Base-by-base conservation (phyloP, 78 protist genomes). In the Dictyostelium citrinum region DNA sequence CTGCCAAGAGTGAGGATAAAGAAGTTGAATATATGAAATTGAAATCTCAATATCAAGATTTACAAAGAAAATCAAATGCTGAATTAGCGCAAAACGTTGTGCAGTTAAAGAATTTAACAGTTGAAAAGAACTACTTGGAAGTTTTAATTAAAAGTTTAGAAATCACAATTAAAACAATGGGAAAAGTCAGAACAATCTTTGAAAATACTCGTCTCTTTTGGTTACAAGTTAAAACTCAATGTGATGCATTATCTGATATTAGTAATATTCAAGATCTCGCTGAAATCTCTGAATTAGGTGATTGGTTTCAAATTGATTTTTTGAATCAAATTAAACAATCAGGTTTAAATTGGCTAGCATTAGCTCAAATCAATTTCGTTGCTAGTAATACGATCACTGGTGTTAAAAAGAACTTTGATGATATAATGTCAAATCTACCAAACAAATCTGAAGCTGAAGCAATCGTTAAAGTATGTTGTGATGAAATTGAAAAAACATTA, bases 31-130 rank as follows among this genome's bases (percentile, higher is more conserved):
- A 45, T 27, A 24, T 6, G 10, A 27, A 77, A 45, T 45, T 77
- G 20, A 45, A 77, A 27, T 10, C 35, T 27, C 20, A 41, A 77
- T 77, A 77, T 24, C 37, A 77, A 77, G 82, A 77, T 77, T 46
- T 77, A 77, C 64, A 45, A 12, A 77, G 82, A 77, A 5, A 77
- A 27, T 41, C 82, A 41, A 77, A 77, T 77, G 64, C 82, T 22
- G 31, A 77, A 10, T 46, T 77, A 45, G 82, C 61, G 22, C 11
- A 39, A 45, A 45, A 17, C 2, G 6, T 77, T 27, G 31, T 24
- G 2, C 10, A 77, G 46, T n/a, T 77, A 24, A 22, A 77, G 27
- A 20, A 14, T 16, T 24, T 77, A 2, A 4, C 22, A 1, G 39
- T 5, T n/a, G 29, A 22, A 17, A 9, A 27, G 1, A 45, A 20